These are phyloP conservation scores for Lanzia echinophila DNA, from an alignment of 2,329 filamentous ascomycete genomes.

Conservation along the genomic window DNA sequence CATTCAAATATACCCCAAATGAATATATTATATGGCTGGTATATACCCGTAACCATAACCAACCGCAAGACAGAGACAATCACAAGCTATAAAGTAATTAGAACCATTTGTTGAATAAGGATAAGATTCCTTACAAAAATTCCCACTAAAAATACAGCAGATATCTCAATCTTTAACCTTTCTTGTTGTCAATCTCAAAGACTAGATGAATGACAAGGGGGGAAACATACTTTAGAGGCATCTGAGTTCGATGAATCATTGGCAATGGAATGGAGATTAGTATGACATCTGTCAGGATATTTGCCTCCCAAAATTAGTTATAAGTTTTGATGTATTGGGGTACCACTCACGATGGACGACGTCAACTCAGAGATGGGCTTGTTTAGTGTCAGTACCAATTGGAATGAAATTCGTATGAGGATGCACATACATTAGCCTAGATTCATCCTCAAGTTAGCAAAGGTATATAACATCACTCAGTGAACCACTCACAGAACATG, in stretches of 20 bases:
- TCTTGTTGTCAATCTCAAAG: not conserved
- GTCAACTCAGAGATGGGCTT: not conserved
- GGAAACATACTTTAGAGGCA: constrained; percentile 9
- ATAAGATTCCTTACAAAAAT: constrained; percentile 13
- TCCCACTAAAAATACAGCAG: constrained; percentile 12
- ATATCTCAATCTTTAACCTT: constrained; percentile 15
- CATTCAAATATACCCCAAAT: constrained; percentile 17
- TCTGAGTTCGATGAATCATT: constrained; percentile 14
- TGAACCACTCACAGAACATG: constrained; percentile 4
- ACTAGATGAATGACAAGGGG: not conserved
- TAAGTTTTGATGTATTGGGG: not conserved
- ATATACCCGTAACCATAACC: not conserved
- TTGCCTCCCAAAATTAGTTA: constrained; percentile 7
- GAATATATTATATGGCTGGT: not conserved
- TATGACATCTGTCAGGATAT: constrained; percentile 17
- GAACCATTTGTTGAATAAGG: not conserved
- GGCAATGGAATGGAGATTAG: constrained; percentile 18
- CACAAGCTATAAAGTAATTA: constrained; percentile 11
- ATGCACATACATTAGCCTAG: not conserved
- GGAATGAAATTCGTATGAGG: not conserved
- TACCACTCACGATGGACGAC: not conserved
- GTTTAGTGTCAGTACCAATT: not conserved
- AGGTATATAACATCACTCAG: not conserved
- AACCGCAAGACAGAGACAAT: constrained; percentile 6
- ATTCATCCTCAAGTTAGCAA: not conserved